Evolutionary conservation across 768 basidiomycete genomes (phyloP).

Genomic region (Lactarius hatsudake): DNA sequence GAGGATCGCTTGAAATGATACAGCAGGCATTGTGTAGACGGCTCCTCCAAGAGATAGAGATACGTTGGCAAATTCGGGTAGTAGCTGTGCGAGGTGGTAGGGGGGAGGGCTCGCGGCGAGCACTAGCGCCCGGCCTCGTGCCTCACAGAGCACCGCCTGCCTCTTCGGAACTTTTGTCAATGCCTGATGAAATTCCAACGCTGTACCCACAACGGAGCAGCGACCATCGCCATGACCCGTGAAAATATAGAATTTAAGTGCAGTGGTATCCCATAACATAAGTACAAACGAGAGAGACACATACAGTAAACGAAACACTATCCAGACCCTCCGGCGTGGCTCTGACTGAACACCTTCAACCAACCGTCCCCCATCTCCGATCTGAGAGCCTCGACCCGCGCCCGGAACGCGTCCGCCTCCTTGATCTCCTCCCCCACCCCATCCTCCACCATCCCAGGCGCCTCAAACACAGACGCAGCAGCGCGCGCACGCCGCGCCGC

Average conservation of each 20-base stretch:
- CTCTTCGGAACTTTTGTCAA: no score
- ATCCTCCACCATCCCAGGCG: slow-evolving; percentile 33
- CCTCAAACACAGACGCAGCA: slow-evolving; percentile 64
- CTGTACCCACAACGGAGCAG: no score
- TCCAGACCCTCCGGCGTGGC: slow-evolving; percentile 34
- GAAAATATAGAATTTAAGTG: slow-evolving; percentile 5
- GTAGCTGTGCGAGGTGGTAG: background rate
- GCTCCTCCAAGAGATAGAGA: background rate
- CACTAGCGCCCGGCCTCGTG: background rate
- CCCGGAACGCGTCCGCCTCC: slow-evolving; percentile 70
- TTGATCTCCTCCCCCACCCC: slow-evolving; percentile 38
- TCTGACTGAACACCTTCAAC: slow-evolving; percentile 81
- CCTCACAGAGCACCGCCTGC: no score
- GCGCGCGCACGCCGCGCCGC: slow-evolving; percentile 49
- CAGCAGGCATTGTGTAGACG: background rate
- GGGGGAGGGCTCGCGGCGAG: background rate
- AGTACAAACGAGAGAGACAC: background rate
- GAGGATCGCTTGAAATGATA: background rate
- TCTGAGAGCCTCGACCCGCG: slow-evolving; percentile 76
- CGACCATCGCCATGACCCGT: background rate
- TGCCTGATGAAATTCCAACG: no score
- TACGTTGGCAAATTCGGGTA: background rate
- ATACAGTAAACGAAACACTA: background rate
- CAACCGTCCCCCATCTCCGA: slow-evolving; percentile 88
- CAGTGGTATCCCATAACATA: slow-evolving; percentile 1